Base-by-base conservation (phyloP, 2,329 filamentous ascomycete genomes). In the Alternaria hordeiaustralica region DNA sequence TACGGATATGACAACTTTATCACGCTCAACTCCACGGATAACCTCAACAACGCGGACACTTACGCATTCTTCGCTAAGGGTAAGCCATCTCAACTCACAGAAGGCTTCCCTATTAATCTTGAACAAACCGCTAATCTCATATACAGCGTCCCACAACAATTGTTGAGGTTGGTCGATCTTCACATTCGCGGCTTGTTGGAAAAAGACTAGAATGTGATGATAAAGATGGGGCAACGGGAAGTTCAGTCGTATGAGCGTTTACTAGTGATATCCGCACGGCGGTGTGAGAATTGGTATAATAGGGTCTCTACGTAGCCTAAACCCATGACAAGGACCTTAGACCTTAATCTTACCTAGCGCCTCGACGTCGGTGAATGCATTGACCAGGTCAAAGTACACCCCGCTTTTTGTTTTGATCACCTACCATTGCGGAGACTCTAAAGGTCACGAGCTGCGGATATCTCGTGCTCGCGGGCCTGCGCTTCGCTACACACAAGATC, bases 41-140 rank as follows among this genome's bases (percentile, higher is more conserved):
- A 41, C n/a, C 9, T 41, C 4, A 41, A 41, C 36, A 41, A 41
- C 9, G 36, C 36, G 8, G 36, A 41, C 9, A 41, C 36, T 10
- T 41, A 41, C 2, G 36, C 36, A 5, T 41, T 41, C 36, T 41
- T 41, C 1, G 36, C 36, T 3, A 41, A 41, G 3, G 15, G 36
- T 18, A 41, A 41, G 36, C 9, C 1, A 7, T 15, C 30, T 15
- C 23, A 23, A 23, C 26, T 11, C 36, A 41, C 33, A 9, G 2
- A 36, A 36, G 7, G 0, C 2, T 1, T 36, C 4, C 0, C 15
- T 36, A n/a, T 1, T 0, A 5, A n/a, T 36, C 0, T 9, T 36
- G 33, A 5, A n/a, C 15, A 0, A 1, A 36, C 13, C 1, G 2
- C 1, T 36, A 3, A 36, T 0, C 3, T 36, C 2, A 36, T 36